phyloP scores from a whole-genome alignment of 768 basidiomycete genomes.

The Hebeloma cylindrosporum region DNA sequence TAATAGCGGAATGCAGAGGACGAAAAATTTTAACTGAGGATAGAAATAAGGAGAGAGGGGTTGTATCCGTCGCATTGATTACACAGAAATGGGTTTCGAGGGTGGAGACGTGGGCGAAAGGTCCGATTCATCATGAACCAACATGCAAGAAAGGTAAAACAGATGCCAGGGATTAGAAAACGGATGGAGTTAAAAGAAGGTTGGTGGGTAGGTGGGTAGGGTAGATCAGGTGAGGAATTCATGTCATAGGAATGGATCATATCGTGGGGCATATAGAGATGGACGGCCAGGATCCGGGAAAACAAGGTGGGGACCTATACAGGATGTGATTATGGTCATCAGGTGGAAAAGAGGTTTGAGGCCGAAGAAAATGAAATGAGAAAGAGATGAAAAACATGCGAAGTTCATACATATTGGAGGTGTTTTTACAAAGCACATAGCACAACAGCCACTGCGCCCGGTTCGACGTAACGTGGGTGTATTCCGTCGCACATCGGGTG shows the following conservation, averaged over 20 bases:
- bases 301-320: background rate
- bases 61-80: background rate
- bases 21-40: too few species aligned
- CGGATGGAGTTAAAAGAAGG: background rate
- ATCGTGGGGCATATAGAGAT: background rate
- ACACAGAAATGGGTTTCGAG: too few species aligned
- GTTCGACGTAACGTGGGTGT: background rate
- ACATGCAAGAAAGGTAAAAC: constrained; percentile 7
- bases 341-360: background rate
- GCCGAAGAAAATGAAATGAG: background rate
- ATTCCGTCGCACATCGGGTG: background rate
- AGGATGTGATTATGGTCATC: background rate
- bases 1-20: too few species aligned
- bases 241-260: background rate
- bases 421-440: constrained; percentile 22
- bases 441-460: constrained; percentile 12
- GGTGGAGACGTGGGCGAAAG: too few species aligned
- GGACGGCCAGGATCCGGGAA: background rate
- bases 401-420: constrained; percentile 16
- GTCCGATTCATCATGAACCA: constrained; percentile 3
- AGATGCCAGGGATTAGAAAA: constrained; percentile 2
- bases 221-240: background rate
- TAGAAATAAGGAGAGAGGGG: background rate
- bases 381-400: constrained; percentile 11
- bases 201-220: background rate